These are phyloP conservation scores for Curvularia sp. DNA, from an alignment of 2,329 filamentous ascomycete species.

Conservation along the genomic window DNA sequence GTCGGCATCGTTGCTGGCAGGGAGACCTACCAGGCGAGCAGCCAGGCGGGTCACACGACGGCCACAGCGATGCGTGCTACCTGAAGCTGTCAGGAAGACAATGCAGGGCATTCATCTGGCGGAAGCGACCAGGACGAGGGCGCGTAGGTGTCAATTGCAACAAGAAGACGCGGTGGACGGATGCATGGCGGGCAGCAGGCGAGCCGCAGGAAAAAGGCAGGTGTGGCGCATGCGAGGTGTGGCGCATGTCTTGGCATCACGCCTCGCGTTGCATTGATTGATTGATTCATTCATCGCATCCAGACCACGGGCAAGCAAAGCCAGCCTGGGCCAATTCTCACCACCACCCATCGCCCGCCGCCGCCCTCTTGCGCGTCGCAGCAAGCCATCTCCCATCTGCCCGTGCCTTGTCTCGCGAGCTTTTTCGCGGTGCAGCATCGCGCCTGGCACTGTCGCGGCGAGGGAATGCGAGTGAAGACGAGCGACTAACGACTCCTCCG, in stretches of 20 bases:
- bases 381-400: neutral
- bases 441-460: constrained; percentile 4
- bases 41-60: constrained; percentile 24
- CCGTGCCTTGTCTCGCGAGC: constrained; percentile 1
- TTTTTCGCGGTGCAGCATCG: constrained; percentile 2
- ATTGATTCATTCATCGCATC: constrained; percentile 24
- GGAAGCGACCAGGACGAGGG: constrained; percentile 13
- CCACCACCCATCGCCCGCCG: constrained; percentile 21
- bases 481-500: constrained; percentile 28
- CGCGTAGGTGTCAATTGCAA: constrained; percentile 26
- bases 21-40: constrained; percentile 22
- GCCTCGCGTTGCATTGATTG: constrained; percentile 23
- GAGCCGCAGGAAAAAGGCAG: constrained; percentile 8
- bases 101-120: constrained; percentile 50
- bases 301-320: constrained; percentile 27
- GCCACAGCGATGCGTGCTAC: constrained; percentile 39
- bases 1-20: neutral
- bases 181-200: constrained; percentile 3
- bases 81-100: constrained; percentile 41
- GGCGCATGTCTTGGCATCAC: constrained; percentile 31
- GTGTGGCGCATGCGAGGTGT: constrained; percentile 2
- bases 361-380: constrained; percentile 24
- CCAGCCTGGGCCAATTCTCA: constrained; percentile 26
- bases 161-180: constrained; percentile 4
- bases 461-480: constrained; percentile 25